phyloP scores from a whole-genome alignment of 2,329 filamentous ascomycete genomes.

The Colletotrichum destructivum region DNA sequence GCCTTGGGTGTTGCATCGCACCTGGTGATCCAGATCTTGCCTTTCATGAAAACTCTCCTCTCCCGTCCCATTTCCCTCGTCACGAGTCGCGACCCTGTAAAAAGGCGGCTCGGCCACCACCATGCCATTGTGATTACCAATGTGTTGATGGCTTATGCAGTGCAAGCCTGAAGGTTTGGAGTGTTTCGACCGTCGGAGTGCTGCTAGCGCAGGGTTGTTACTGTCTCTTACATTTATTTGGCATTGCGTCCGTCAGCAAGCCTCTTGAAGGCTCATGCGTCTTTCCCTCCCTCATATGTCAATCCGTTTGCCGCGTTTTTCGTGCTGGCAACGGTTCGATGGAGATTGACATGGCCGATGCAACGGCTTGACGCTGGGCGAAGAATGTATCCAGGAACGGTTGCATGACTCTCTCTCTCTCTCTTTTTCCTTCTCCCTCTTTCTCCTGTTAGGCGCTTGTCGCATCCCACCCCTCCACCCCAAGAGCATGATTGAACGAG shows the following conservation, averaged over 20 bases:
- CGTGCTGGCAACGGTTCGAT: neutral
- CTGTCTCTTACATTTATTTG: constrained; percentile 4
- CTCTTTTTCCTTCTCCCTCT: too few species aligned
- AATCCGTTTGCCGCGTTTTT: constrained; percentile 11
- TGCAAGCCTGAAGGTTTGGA: constrained; percentile 17
- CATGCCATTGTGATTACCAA: constrained; percentile 8
- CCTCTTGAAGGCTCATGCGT: constrained; percentile 7
- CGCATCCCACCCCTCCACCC: neutral
- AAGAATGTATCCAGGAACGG: constrained; percentile 22
- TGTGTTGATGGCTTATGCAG: constrained; percentile 14
- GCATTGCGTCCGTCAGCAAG: neutral
- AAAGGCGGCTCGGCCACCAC: constrained; percentile 13
- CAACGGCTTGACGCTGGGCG: constrained; percentile 15
- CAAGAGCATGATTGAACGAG: neutral
- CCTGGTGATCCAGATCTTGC: constrained; percentile 26
- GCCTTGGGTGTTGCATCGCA: constrained; percentile 19
- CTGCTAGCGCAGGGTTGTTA: constrained; percentile 11
- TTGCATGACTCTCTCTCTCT: constrained; percentile 28
- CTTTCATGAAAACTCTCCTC: constrained; percentile 8
- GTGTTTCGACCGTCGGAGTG: constrained; percentile 10
- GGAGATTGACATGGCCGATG: constrained; percentile 34
- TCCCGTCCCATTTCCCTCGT: constrained; percentile 2
- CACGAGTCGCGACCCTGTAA: constrained; percentile 37
- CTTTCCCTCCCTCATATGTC: neutral
- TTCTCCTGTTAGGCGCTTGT: neutral